Base-by-base conservation (phyloP, 2,329 filamentous ascomycete species). In the Penicillium janthinellum region DNA sequence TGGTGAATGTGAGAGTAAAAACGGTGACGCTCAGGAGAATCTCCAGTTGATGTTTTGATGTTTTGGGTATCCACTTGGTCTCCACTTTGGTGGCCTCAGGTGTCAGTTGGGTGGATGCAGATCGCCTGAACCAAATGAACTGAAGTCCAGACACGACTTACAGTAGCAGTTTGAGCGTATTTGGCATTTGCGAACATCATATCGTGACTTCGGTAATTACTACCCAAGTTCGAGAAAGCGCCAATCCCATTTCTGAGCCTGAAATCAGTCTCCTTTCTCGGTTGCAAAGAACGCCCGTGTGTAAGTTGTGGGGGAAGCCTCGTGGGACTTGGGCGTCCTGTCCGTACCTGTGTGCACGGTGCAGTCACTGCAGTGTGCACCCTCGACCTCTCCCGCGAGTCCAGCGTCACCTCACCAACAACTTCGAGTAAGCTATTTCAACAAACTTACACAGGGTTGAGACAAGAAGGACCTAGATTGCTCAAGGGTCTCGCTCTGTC, bases 31-130 rank as follows among this genome's bases (percentile, higher is more conserved):
- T 28, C 17, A 52, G 49, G 17, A 52, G 20, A 39, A 15, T 17
- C n/a, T 10, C 20, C 6, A 37, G 31, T 31, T 12, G 31, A 20
- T 31, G 25, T 25, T 25, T 25, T 8, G 6, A 14, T 37, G 47
- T 51, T 37, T 51, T 8, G 31, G 34, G 48, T 37, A 12, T 20
- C 20, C 20, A 20, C 20, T 20, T 20, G 25, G 25, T 25, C 4
- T 53, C 50, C 50, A 53, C n/a, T 20, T 34, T 25, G 35, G 20
- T 20, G 15, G 50, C 50, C 50, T 53, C 25, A 53, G 50, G 50
- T 34, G 50, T 53, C 25, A 31, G 8, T 14, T 3, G 17, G 50
- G 50, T 53, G 38, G 50, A 31, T 34, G 20, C 5, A 31, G 31
- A 49, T 49, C 45, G n/a, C 10, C 5, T 22, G 10, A 48, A 35